A percentile compares a stretch with the other conserved stretches of the same genome.
Conservation (phyloP, 2,329 filamentous ascomycete species). For the Clonostachys chloroleuca region DNA sequence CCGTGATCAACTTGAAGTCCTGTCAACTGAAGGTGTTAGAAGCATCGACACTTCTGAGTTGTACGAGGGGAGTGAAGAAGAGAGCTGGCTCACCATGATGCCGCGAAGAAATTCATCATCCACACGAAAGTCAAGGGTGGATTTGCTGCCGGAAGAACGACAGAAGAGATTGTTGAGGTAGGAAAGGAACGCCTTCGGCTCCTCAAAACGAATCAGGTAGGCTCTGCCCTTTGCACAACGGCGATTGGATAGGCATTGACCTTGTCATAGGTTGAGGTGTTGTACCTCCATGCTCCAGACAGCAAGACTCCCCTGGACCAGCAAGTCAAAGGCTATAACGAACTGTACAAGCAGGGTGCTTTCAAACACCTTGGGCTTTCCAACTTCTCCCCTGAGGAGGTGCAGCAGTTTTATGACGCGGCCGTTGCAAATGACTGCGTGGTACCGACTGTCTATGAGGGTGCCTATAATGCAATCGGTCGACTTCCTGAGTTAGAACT, state of each 20-base stretch:
- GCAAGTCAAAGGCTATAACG: conserved; percentile 55
- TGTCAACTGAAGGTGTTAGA: not conserved
- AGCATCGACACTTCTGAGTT: not conserved
- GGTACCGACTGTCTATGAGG: conserved; percentile 38
- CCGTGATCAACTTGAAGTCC: too few relatives aligned
- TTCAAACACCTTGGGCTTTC: conserved; percentile 37
- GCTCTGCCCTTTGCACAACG: not conserved
- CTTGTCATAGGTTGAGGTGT: not conserved
- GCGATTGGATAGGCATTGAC: not conserved
- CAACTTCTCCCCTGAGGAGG: conserved; percentile 31
- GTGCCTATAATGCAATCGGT: conserved; percentile 29
- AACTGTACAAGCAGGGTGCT: conserved; percentile 48
- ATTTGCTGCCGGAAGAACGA: not conserved
- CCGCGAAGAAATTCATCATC: not conserved
- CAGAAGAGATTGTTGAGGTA: not conserved
- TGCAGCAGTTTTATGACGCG: conserved; percentile 27
- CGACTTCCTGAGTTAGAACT: conserved; percentile 29
- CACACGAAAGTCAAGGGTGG: not conserved
- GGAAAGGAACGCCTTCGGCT: not conserved
- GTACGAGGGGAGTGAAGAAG: not conserved
- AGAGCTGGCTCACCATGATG: not conserved
- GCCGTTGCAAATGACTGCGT: conserved; percentile 29
- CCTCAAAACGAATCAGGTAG: not conserved
- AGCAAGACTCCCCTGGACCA: conserved; percentile 49
- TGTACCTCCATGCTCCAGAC: not conserved